phyloP scores from a whole-genome alignment of 768 basidiomycete species.

The Leccinum ochraceum region DNA sequence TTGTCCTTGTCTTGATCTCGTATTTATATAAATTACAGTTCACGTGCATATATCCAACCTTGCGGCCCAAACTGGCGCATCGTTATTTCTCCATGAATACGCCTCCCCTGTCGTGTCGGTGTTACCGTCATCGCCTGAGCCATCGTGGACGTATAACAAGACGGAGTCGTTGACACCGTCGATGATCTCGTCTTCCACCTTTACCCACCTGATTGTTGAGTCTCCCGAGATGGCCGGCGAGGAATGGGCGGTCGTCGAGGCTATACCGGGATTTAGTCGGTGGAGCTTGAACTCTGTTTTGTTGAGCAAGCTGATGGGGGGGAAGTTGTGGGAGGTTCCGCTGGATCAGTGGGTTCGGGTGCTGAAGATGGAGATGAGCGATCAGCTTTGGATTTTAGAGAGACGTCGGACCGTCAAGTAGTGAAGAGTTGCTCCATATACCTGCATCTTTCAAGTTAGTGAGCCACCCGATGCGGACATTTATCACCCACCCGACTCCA shows the following conservation, averaged over 20 bases:
- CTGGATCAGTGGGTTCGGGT: slow-evolving; percentile 26
- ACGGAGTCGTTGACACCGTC: slow-evolving; percentile 61
- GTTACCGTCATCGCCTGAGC: slow-evolving; percentile 7
- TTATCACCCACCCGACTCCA: too few relatives aligned
- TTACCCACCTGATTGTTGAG: slow-evolving; percentile 71
- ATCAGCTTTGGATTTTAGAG: slow-evolving; percentile 53
- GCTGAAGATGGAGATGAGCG: slow-evolving; percentile 39
- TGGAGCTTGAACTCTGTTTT: slow-evolving; percentile 33
- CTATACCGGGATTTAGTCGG: slow-evolving; percentile 46
- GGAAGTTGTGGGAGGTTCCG: slow-evolving; percentile 25
- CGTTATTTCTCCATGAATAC: slow-evolving; percentile 78
- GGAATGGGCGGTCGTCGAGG: slow-evolving; percentile 46
- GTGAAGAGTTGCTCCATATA: too few relatives aligned
- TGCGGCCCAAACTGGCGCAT: slow-evolving; percentile 87
- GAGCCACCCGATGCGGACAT: neutral
- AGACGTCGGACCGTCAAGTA: slow-evolving; percentile 15
- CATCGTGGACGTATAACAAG: slow-evolving; percentile 76
- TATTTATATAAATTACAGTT: slow-evolving; percentile 34
- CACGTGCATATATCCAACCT: slow-evolving; percentile 84
- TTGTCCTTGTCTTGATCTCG: neutral
- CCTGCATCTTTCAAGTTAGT: neutral
- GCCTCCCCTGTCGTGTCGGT: slow-evolving; percentile 46
- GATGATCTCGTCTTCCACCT: slow-evolving; percentile 40
- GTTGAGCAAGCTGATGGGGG: slow-evolving; percentile 20
- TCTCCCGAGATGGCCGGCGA: slow-evolving; percentile 24